A percentile compares a stretch with the other conserved stretches of the same genome.
Evolutionary conservation across 2,329 filamentous ascomycete species (phyloP).

Genomic region (Botryotinia calthae): DNA sequence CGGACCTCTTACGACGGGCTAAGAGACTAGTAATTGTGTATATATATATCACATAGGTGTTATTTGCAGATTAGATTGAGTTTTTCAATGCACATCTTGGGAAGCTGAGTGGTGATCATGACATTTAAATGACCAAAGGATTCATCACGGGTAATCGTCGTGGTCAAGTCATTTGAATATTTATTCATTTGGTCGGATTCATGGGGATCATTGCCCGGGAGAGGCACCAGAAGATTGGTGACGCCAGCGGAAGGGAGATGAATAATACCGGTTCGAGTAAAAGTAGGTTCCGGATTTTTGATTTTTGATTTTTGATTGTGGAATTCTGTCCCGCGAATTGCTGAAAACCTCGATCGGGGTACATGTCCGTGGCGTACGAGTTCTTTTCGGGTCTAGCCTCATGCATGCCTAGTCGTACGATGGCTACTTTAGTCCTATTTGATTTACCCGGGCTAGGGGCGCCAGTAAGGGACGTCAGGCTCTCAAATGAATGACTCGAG

Average conservation of each 20-base stretch:
- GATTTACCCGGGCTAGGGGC: conserved; percentile 3
- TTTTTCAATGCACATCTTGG: not conserved
- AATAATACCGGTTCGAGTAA: conserved; percentile 13
- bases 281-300: conserved; percentile 11
- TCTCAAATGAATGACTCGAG: not conserved
- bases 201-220: not conserved
- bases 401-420: not conserved
- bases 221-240: not conserved
- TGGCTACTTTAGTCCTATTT: not conserved
- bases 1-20: not conserved
- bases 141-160: not conserved
- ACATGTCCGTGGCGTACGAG: not conserved
- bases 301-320: conserved; percentile 9
- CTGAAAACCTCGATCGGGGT: not conserved
- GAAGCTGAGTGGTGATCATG: conserved; percentile 1
- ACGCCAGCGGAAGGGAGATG: conserved; percentile 16
- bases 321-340: not conserved
- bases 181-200: not conserved
- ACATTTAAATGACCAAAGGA: not conserved
- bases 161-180: not conserved
- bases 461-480: not conserved
- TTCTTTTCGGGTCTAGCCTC: not conserved
- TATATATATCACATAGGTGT: not conserved
- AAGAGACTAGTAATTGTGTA: not conserved
- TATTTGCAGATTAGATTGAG: not conserved